Evolutionary conservation across 257 asterid genomes (phyloP), one percentile per base, ranked within the genome.

Genomic region (Gynochthodes officinalis): DNA sequence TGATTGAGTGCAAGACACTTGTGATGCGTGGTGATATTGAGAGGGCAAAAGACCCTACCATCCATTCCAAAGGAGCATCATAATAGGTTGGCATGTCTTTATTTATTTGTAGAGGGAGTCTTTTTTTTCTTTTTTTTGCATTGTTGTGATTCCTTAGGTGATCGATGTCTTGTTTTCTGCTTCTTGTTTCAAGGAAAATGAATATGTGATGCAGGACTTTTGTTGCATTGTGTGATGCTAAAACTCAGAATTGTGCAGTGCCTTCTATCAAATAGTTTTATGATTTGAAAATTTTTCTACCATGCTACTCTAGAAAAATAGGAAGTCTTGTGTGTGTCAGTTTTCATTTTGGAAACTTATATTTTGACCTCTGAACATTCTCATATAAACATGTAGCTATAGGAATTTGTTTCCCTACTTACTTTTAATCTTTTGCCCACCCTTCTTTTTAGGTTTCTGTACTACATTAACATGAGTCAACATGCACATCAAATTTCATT

Each of bases 1-100:
- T 93, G 91, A 93, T 93, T 49, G 98, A 93, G 86, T 93, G 91
- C 84, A 93, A 93, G 86, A 93, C 98, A 73, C 94, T 93, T 64
- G 92, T 93, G 71, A 91, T 93, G 96, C 96, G 98, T 61, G 98
- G 94, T 77, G 98, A 93, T 75, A 83, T 89, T 59, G 97, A 88
- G 70, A 87, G 96, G 84, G 96, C 98, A 64, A 93, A 75, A 85
- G 58, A 82, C 91, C 79, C 81, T 93, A 74, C 87, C 94, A 72
- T 88, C 96, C 62, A 91, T 93, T 70, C 98, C 98, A 7, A 88
- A 83, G 83, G 98, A 91, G 67, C 98, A 93, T 70, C 96, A 75
- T 44, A 93, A 91, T 77, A 90, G 98, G 98, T 90, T 48, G 55
- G 48, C 75, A 58, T 39, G 33, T 80, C 69, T 66, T 69, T 61